These are phyloP conservation scores for Tarenaya hassleriana DNA, from an alignment of 345 rosid genomes.

Conservation along the genomic window DNA sequence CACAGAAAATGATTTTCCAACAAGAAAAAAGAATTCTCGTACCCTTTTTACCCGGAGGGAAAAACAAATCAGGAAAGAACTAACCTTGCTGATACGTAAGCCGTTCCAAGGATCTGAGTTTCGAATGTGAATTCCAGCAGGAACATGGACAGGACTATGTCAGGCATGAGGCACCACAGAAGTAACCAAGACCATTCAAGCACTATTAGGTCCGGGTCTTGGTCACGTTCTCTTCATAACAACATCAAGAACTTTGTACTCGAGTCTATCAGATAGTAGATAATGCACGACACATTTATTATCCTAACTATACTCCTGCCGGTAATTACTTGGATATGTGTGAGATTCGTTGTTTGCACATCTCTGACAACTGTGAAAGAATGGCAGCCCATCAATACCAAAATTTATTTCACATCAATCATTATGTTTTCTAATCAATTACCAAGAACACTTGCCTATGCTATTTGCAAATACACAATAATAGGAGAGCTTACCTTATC, in stretches of 20 bases:
- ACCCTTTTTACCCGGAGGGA: no score
- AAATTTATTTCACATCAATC: neutral
- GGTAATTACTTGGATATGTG: no score
- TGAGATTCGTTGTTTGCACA: no score
- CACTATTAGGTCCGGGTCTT: neutral
- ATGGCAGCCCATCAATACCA: neutral
- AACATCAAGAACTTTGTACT: conserved; percentile 7
- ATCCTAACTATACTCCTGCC: no score
- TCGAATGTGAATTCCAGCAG: neutral
- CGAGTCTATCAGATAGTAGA: neutral
- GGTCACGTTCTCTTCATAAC: conserved; percentile 1
- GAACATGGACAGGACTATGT: neutral
- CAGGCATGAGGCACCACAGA: neutral
- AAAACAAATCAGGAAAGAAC: neutral
- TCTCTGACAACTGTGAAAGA: no score
- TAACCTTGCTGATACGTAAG: neutral
- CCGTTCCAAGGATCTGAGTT: neutral
- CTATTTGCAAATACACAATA: neutral
- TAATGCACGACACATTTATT: neutral
- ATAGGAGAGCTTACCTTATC: conserved; percentile 46
- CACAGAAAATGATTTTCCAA: no score
- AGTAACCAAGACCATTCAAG: neutral
- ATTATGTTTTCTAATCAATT: neutral
- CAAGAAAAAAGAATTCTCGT: no score
- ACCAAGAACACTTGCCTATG: neutral